A percentile compares a stretch with the other conserved stretches of the same genome.
Evolutionary conservation across 108 stramenopile species (phyloP).

Genomic region (Hondaea fermentalgiana): DNA sequence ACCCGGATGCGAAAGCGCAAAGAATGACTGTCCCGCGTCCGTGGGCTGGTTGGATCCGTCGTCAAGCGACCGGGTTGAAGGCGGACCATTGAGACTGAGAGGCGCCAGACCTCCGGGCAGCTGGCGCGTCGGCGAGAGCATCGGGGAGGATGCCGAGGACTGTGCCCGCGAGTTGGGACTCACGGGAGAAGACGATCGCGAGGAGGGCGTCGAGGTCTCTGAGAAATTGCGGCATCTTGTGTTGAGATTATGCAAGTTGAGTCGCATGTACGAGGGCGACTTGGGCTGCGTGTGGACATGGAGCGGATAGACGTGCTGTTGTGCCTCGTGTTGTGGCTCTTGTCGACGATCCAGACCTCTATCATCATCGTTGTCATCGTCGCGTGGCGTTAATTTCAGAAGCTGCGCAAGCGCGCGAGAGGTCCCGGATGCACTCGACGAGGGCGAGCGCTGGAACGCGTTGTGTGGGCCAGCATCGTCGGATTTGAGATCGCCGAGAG

Average conservation of each 20-base stretch:
- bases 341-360: not conserved
- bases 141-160: not conserved
- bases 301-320: too few relatives aligned
- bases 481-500: too few relatives aligned
- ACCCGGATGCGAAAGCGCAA: not conserved
- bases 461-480: too few relatives aligned
- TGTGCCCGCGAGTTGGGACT: not conserved
- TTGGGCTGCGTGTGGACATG: too few relatives aligned
- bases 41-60: too few relatives aligned
- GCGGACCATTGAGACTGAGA: not conserved
- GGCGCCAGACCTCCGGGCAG: not conserved
- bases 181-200: not conserved
- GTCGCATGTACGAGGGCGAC: not conserved
- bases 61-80: too few relatives aligned
- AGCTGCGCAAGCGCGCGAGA: not conserved
- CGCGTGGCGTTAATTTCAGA: not conserved
- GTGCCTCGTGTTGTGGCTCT: not conserved
- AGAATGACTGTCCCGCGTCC: not conserved
- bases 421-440: not conserved
- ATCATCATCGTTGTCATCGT: not conserved
- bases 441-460: not conserved
- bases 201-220: not conserved
- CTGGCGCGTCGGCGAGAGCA: not conserved
- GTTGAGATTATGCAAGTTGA: not conserved
- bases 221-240: not conserved